A percentile compares a stretch with the other conserved stretches of the same genome.
phyloP scores from a whole-genome alignment of 768 basidiomycete genomes.

The Boletus pseudo-olivaceus region DNA sequence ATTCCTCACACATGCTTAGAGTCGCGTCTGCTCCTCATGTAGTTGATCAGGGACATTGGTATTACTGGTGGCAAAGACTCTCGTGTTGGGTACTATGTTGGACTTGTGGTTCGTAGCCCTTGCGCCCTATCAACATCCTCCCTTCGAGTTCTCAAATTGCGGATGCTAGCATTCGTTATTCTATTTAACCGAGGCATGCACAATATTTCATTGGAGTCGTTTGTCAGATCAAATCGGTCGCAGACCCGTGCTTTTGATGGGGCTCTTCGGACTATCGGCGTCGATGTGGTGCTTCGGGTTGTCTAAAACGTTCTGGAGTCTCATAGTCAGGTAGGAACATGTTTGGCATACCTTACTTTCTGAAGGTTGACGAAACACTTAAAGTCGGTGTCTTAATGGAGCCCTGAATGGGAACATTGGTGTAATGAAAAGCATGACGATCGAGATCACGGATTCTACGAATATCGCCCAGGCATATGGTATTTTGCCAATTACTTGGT shows the following conservation, averaged over 20 bases:
- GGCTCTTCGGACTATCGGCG: conserved; percentile 41
- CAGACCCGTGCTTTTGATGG: conserved; percentile 44
- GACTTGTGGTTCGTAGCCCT: conserved; percentile 39
- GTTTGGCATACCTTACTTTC: background rate
- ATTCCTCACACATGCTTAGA: background rate
- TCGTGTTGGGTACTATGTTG: conserved; percentile 46
- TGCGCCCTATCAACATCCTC: background rate
- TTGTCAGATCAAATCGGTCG: conserved; percentile 49
- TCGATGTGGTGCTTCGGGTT: conserved; percentile 50
- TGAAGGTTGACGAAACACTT: background rate
- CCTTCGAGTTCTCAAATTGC: background rate
- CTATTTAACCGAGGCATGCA: conserved; percentile 47
- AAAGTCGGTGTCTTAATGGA: conserved; percentile 44
- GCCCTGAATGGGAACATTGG: conserved; percentile 56
- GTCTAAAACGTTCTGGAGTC: conserved; percentile 43
- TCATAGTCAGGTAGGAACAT: conserved; percentile 36
- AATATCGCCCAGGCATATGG: conserved; percentile 45
- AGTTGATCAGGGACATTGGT: conserved; percentile 31
- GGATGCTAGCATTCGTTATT: conserved; percentile 42
- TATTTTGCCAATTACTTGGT: conserved; percentile 53
- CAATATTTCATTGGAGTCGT: conserved; percentile 48
- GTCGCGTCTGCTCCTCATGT: background rate
- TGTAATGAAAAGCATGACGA: conserved; percentile 44
- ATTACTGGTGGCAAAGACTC: conserved; percentile 45
- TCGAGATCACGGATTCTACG: conserved; percentile 39